Evolutionary conservation across 352 stramenopile genomes (phyloP).

Genomic region (Proteromonas lacertae): DNA sequence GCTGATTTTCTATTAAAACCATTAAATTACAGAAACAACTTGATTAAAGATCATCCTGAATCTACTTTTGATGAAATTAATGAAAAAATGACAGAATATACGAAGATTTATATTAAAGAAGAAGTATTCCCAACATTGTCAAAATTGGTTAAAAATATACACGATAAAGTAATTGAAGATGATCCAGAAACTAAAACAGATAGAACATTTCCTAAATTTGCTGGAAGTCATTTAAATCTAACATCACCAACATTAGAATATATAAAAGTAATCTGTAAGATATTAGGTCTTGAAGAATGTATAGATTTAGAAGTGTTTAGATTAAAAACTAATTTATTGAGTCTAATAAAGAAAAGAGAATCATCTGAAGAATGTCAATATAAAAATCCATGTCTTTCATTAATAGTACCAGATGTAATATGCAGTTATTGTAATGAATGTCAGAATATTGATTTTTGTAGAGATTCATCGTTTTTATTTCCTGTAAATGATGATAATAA

Average conservation of each 20-base stretch:
- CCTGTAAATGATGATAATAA: no score
- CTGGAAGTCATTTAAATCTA: conserved; percentile 4
- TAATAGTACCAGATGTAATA: conserved; percentile 80
- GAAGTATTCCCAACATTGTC: background rate
- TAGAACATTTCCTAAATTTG: background rate
- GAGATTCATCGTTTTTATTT: conserved; percentile 51
- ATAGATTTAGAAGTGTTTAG: no score
- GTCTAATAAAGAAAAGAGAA: conserved; percentile 35
- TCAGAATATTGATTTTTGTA: conserved; percentile 75
- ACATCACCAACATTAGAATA: conserved; percentile 17
- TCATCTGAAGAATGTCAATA: conserved; percentile 43
- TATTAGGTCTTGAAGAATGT: conserved; percentile 9
- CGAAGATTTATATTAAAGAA: background rate
- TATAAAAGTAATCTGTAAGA: conserved; percentile 1
- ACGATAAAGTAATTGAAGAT: background rate
- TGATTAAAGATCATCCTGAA: no score
- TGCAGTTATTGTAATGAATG: conserved; percentile 74
- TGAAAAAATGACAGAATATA: conserved; percentile 14
- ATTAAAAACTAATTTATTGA: no score
- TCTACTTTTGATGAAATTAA: conserved; percentile 44
- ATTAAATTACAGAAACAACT: no score
- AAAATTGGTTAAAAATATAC: background rate
- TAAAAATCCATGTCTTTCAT: conserved; percentile 58
- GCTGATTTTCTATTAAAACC: no score
- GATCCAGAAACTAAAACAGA: background rate